Evolutionary conservation across 495 filamentous ascomycete species (phyloP).

Genomic region (Tuber borchii): DNA sequence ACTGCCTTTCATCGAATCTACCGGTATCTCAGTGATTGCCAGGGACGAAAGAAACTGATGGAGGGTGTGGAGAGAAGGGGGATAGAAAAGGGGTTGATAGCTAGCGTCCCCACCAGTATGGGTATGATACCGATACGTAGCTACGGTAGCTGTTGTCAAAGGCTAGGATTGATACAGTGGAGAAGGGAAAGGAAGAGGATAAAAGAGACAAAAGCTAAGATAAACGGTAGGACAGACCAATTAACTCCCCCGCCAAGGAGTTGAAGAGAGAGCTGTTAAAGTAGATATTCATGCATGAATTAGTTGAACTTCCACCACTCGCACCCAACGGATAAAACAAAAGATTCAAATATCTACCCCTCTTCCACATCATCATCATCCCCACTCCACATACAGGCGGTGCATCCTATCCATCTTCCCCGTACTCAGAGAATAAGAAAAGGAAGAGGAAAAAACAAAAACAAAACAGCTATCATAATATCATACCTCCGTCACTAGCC

Average conservation of each 20-base stretch:
- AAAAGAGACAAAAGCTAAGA: not conserved
- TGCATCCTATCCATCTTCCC: not conserved
- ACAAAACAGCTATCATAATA: not conserved
- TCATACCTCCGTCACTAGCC: not conserved
- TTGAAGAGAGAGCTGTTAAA: not conserved
- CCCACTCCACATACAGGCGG: not conserved
- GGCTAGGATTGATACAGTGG: not conserved
- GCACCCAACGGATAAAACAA: not conserved
- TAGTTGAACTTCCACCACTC: not conserved
- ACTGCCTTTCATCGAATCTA: not conserved
- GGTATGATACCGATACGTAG: not conserved
- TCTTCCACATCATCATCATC: constrained; percentile 5
- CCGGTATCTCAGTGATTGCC: not conserved
- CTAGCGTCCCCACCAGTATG: not conserved
- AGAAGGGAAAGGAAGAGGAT: not conserved
- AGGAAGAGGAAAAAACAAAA: not conserved
- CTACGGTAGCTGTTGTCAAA: not conserved
- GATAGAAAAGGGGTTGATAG: not conserved
- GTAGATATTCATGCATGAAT: not conserved
- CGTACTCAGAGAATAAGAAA: not conserved
- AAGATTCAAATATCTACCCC: not conserved
- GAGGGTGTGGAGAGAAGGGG: not conserved
- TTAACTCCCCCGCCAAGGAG: not conserved
- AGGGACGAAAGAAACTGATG: not conserved
- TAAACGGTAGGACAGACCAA: not conserved